These are phyloP conservation scores for Daldinia childiae DNA, from an alignment of 495 filamentous ascomycete genomes.

Conservation along the genomic window DNA sequence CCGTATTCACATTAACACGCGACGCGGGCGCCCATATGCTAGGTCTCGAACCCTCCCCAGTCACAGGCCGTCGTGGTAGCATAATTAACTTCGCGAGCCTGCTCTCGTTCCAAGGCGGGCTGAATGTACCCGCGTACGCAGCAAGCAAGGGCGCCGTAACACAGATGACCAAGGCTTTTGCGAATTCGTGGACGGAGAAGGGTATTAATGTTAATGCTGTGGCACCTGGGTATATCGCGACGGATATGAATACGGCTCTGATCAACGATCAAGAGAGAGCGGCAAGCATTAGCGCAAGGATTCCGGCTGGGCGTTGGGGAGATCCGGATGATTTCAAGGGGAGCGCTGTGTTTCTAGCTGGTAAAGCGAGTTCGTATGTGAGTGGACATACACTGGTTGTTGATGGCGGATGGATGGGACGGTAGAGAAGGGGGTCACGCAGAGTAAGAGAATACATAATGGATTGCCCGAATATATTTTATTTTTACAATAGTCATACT, in stretches of 20 bases:
- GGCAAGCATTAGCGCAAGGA: slow-evolving; percentile 78
- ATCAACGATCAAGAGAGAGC: slow-evolving; percentile 75
- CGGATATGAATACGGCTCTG: slow-evolving; percentile 90
- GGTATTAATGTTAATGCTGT: slow-evolving; percentile 86
- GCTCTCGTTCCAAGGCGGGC: slow-evolving; percentile 88
- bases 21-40: slow-evolving; percentile 90
- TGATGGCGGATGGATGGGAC: slow-evolving; percentile 95
- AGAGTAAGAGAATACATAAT: not conserved
- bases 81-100: slow-evolving; percentile 90
- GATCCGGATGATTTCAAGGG: slow-evolving; percentile 91
- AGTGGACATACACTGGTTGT: slow-evolving; percentile 82
- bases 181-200: slow-evolving; percentile 84
- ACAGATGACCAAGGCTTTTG: slow-evolving; percentile 86
- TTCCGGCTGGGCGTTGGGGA: slow-evolving; percentile 89
- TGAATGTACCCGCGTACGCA: slow-evolving; percentile 91
- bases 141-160: slow-evolving; percentile 88
- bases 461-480: not conserved
- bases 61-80: slow-evolving; percentile 69
- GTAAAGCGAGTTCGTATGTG: slow-evolving; percentile 80
- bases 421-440: slow-evolving; percentile 55
- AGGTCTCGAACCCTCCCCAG: slow-evolving; percentile 59
- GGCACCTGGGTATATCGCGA: slow-evolving; percentile 84
- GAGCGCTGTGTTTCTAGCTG: slow-evolving; percentile 78
- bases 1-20: slow-evolving; percentile 84
- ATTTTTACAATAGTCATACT: not conserved